phyloP scores from a whole-genome alignment of 2,329 filamentous ascomycete species.

The Fusarium sacchari region DNA sequence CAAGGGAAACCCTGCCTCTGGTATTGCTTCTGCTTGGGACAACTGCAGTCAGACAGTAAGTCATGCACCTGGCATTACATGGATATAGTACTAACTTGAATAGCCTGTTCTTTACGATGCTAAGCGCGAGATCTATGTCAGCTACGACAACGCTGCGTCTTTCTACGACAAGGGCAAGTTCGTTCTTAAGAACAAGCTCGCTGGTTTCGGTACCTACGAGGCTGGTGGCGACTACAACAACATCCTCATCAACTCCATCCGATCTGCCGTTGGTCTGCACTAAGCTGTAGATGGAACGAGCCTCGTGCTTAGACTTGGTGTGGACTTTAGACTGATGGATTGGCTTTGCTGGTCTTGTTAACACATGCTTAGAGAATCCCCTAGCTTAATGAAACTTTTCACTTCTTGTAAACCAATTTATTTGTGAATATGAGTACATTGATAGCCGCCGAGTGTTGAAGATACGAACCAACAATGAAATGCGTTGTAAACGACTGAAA shows the following conservation, averaged over 20 bases:
- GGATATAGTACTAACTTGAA: background rate
- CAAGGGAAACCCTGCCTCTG: constrained; percentile 22
- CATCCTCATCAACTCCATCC: constrained; percentile 34
- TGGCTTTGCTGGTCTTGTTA: background rate
- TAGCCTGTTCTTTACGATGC: constrained; percentile 29
- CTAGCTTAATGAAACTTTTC: background rate
- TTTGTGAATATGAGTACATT: background rate
- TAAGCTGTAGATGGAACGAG: background rate
- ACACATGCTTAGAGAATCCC: background rate
- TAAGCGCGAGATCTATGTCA: constrained; percentile 32
- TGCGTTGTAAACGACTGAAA: too few relatives aligned
- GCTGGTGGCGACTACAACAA: constrained; percentile 38
- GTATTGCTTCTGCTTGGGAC: constrained; percentile 24
- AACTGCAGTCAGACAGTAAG: constrained; percentile 35
- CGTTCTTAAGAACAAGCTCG: constrained; percentile 18
- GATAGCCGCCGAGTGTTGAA: rapidly evolving
- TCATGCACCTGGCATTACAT: background rate
- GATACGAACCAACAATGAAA: background rate
- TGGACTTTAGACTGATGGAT: background rate
- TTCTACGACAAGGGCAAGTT: constrained; percentile 31
- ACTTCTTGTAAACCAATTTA: background rate
- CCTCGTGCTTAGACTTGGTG: background rate
- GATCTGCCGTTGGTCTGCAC: constrained; percentile 15
- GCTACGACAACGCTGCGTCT: constrained; percentile 29
- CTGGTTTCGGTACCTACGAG: constrained; percentile 32